Evolutionary conservation across 257 asterid species (phyloP), one percentile per base, ranked within the genome.

Genomic region (Jacaranda copaia): DNA sequence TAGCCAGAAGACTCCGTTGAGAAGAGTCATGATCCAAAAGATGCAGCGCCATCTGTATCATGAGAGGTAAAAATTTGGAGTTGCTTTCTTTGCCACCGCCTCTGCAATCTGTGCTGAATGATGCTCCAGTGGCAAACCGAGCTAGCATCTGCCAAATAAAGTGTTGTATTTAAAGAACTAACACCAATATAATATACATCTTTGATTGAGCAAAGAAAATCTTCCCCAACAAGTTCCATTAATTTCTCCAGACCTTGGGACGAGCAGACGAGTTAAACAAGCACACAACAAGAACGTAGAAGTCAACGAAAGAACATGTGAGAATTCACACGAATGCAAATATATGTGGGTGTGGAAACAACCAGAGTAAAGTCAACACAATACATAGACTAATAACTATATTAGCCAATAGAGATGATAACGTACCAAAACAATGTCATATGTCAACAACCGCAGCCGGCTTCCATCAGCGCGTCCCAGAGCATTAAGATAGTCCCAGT

Each of bases 41-140:
- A 85, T 96, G 92, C 19, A 91, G 89, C 9, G 98, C 98, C 98
- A 96, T 91, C 79, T 96, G 99, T 79, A 96, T 77, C 99, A 96
- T 93, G 84, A 91, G 87, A 36, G 97, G 97, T 60, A 96, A 82
- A 77, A 90, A 90, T 36, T 87, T 91, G 82, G 96, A 81, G 83
- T 96, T 96, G 86, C 99, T 96, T 65, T 96, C 99, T 73, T 94
- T 93, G 32, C 97, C 99, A 60, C 99, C 99, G 59, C 99, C 99
- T 84, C 98, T 88, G 79, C 97, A 0, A 68, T 93, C 99, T 13
- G 91, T 87, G 79, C 86, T 93, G 79, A 96, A 96, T 36, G 93
- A 86, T 63, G 99, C 99, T 40, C 99, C 97, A 0, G 97, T 96
- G 13, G 97, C 99, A 81, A 96, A 96, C 76, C 99, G 93, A 80